A percentile compares a stretch with the other conserved stretches of the same genome.
Evolutionary conservation across 106 monocot species (phyloP).

Genomic region (Dactylorhiza incarnata): DNA sequence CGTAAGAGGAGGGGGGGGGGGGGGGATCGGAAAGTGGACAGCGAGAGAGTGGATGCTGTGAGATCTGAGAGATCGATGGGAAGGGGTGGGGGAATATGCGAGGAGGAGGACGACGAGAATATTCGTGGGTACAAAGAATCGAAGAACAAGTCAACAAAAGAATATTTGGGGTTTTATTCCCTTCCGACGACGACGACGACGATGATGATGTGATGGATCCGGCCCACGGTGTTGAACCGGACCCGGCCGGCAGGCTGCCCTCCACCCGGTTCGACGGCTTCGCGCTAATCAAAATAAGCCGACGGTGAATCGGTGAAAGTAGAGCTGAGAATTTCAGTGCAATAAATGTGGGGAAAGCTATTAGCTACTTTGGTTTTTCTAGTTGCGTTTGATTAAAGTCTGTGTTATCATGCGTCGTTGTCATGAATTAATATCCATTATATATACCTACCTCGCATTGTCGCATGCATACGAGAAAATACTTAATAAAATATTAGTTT

Average conservation of each 20-base stretch:
- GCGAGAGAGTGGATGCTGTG: not conserved
- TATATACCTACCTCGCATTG: not conserved
- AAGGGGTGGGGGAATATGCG: not conserved
- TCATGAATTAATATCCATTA: not conserved
- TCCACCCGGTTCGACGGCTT: not conserved
- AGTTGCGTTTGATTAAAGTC: not conserved
- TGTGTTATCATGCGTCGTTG: not conserved
- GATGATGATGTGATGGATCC: no score
- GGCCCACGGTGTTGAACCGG: not conserved
- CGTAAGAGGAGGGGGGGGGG: not conserved
- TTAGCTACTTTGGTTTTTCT: not conserved
- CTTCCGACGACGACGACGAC: no score
- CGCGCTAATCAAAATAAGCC: not conserved
- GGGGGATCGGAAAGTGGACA: not conserved
- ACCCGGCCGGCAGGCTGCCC: not conserved
- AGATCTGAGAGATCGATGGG: not conserved
- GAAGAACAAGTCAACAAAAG: not conserved
- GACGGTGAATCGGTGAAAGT: no score
- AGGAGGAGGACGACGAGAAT: not conserved
- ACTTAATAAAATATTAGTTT: no score
- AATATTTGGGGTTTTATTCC: constrained; percentile 2
- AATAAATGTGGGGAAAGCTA: no score
- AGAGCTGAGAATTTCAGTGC: no score
- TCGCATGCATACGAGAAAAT: no score
- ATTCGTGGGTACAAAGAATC: not conserved